These are phyloP conservation scores for Hyparrhenia diplandra DNA, from an alignment of 176 grass and related monocot genomes.

Conservation along the genomic window DNA sequence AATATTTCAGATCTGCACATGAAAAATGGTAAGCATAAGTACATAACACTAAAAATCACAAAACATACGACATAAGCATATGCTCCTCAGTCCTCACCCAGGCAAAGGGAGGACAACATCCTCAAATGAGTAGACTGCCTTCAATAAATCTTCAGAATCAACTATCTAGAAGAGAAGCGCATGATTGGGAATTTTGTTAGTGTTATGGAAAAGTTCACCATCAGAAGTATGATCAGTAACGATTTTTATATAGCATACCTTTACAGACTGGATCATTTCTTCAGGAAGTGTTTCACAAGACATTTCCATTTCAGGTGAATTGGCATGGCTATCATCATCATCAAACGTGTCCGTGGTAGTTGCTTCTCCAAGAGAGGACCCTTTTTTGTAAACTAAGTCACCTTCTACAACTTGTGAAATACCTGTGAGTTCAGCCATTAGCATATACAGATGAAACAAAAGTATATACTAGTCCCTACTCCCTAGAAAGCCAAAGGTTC, in stretches of 20 bases:
- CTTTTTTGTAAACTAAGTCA: constrained; percentile 79
- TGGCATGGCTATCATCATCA: constrained; percentile 32
- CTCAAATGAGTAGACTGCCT: constrained; percentile 68
- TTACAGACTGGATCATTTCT: constrained; percentile 70
- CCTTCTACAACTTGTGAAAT: constrained; percentile 74
- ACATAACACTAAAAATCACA: neutral
- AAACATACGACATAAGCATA: constrained; percentile 1
- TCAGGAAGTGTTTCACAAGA: constrained; percentile 57
- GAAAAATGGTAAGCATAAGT: constrained; percentile 25
- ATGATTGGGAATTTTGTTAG: constrained; percentile 2
- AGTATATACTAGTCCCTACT: neutral
- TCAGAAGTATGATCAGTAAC: neutral
- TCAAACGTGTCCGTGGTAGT: constrained; percentile 31
- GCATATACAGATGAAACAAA: constrained; percentile 21
- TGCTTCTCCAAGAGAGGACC: constrained; percentile 37
- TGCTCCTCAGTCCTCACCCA: constrained; percentile 75
- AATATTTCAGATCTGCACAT: constrained; percentile 78
- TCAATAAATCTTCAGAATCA: constrained; percentile 83
- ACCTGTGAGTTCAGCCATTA: constrained; percentile 50
- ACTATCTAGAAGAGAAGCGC: constrained; percentile 47
- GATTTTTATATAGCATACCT: constrained; percentile 50
- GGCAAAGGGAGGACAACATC: constrained; percentile 97
- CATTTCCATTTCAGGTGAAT: constrained; percentile 39
- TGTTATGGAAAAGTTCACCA: neutral
- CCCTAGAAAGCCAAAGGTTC: neutral